A percentile compares a stretch with the other conserved stretches of the same genome.
Conservation (phyloP, 495 filamentous ascomycete species). For the Hyphodiscus hymeniophilus region DNA sequence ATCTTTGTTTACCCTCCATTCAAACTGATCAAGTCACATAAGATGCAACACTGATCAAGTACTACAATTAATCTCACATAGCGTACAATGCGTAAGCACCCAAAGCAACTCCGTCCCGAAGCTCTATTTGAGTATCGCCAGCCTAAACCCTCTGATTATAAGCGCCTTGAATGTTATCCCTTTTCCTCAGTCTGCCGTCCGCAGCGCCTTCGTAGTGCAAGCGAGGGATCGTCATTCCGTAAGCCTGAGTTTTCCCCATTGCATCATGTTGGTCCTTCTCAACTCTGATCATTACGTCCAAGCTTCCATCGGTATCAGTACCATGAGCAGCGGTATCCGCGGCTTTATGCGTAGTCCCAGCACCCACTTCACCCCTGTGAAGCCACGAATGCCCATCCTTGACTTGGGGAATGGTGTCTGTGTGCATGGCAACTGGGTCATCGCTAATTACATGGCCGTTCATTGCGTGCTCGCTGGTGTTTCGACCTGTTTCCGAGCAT, state of each 20-base stretch:
- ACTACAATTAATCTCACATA: no score
- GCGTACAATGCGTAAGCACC: no score
- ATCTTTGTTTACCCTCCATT: no score
- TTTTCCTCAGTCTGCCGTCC: conserved; percentile 9
- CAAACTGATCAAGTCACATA: no score
- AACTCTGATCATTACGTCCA: conserved; percentile 61
- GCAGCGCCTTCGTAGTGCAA: conserved; percentile 25
- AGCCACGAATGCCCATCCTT: conserved; percentile 60
- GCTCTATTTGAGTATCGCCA: no score
- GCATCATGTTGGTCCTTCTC: conserved; percentile 62
- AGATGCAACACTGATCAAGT: no score
- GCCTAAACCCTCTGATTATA: neutral
- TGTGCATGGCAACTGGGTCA: neutral
- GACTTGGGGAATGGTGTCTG: conserved; percentile 1
- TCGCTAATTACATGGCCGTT: conserved; percentile 1
- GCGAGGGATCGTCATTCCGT: conserved; percentile 54
- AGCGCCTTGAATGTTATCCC: conserved; percentile 3
- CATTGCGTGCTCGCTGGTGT: conserved; percentile 5
- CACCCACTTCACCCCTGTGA: conserved; percentile 52
- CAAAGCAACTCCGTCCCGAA: no score
- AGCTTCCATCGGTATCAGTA: conserved; percentile 46
- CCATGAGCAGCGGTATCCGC: conserved; percentile 43
- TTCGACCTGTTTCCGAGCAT: conserved; percentile 22
- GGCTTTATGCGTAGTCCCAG: conserved; percentile 58
- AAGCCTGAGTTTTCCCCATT: conserved; percentile 54